phyloP scores from a whole-genome alignment of 192 early-diverging fungal species.

The Oehlia diaphana region DNA sequence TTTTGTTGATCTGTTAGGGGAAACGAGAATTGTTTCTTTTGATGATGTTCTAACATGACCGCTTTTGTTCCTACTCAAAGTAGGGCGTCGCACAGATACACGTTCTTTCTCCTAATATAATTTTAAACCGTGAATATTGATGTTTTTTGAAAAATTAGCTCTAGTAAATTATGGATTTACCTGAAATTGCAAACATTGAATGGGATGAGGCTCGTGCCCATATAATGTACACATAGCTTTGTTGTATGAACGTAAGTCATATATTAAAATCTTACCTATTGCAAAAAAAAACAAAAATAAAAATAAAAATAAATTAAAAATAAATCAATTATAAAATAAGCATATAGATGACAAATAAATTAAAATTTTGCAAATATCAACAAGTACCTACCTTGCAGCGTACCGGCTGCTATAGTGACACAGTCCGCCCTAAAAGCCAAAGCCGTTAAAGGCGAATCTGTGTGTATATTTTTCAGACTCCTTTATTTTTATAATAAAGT shows the following conservation, averaged over 20 bases:
- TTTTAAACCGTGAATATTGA: neutral
- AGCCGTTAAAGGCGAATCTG: conserved; percentile 40
- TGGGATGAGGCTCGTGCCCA: conserved; percentile 16
- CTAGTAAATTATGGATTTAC: neutral
- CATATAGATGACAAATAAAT: neutral
- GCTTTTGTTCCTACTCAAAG: neutral
- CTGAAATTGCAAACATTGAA: conserved; percentile 35
- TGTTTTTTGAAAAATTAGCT: neutral
- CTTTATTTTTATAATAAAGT: neutral
- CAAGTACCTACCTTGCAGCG: conserved; percentile 33
- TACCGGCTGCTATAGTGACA: conserved; percentile 45
- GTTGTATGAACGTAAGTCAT: conserved; percentile 41
- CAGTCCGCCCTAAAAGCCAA: conserved; percentile 44
- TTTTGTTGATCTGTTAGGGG: neutral
- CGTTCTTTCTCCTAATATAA: conserved; percentile 14
- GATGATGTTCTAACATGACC: conserved; percentile 23
- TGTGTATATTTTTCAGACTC: conserved; percentile 37
- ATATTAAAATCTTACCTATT: conserved; percentile 38
- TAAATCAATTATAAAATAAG: no score
- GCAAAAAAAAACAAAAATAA: neutral
- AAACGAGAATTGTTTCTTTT: neutral
- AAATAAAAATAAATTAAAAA: neutral
- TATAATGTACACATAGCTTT: conserved; percentile 33
- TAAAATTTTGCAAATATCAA: neutral
- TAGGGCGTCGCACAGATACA: neutral